Evolutionary conservation across 2,329 filamentous ascomycete genomes (phyloP).

Genomic region (Phaeosphaeria sp.): DNA sequence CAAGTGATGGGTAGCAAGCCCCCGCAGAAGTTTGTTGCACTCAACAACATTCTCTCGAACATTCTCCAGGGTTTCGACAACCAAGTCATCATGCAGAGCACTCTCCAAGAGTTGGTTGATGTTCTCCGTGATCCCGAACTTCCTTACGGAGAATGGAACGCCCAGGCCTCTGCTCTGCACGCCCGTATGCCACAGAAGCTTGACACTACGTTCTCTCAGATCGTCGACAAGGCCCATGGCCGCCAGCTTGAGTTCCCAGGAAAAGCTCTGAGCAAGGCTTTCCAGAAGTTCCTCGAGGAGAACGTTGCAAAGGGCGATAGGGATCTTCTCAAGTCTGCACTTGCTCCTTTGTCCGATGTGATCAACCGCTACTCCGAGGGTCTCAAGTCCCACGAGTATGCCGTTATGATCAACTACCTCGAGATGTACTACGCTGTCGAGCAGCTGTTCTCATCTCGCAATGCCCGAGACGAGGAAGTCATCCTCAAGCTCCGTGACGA

Average conservation of each 20-base stretch:
- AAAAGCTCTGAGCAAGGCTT: slow-evolving; percentile 82
- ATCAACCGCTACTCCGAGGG: slow-evolving; percentile 84
- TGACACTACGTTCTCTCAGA: slow-evolving; percentile 79
- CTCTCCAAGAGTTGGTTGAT: slow-evolving; percentile 86
- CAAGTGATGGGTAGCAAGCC: slow-evolving; percentile 91
- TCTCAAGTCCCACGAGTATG: slow-evolving; percentile 87
- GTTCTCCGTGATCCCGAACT: slow-evolving; percentile 89
- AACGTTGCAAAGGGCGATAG: slow-evolving; percentile 77
- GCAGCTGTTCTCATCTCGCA: slow-evolving; percentile 83
- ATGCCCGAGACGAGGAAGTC: slow-evolving; percentile 89
- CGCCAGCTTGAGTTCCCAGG: slow-evolving; percentile 89
- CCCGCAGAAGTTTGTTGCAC: slow-evolving; percentile 81
- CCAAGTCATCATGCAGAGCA: slow-evolving; percentile 90
- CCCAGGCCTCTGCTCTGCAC: slow-evolving; percentile 95
- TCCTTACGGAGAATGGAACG: slow-evolving; percentile 95
- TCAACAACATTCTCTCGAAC: slow-evolving; percentile 80
- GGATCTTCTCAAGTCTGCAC: slow-evolving; percentile 72
- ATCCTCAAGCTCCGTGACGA: slow-evolving; percentile 93
- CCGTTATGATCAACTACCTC: slow-evolving; percentile 79
- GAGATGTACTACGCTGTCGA: slow-evolving; percentile 84
- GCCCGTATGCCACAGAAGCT: slow-evolving; percentile 96
- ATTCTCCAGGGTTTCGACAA: slow-evolving; percentile 96
- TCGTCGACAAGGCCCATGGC: slow-evolving; percentile 81
- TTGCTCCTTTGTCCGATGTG: slow-evolving; percentile 79
- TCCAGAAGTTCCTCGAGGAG: slow-evolving; percentile 88